Evolutionary conservation across 306 rosid species (phyloP).

Genomic region (Cicer judaicum): DNA sequence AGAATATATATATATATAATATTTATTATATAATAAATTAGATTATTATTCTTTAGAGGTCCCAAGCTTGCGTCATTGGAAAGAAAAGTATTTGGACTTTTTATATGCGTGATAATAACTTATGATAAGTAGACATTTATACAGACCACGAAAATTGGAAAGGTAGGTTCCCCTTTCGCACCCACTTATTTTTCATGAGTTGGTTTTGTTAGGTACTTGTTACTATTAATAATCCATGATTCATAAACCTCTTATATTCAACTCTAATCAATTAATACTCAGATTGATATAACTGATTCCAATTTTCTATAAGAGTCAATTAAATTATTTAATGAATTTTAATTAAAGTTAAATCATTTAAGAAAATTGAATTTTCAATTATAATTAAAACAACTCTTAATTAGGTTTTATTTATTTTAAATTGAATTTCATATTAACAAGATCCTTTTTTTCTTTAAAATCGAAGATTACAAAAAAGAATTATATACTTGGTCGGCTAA

Average conservation of each 20-base stretch:
- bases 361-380: too few relatives aligned
- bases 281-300: too few relatives aligned
- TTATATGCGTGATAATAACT: neutral
- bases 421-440: too few relatives aligned
- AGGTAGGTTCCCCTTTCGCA: slow-evolving; percentile 35
- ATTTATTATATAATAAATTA: neutral
- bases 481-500: too few relatives aligned
- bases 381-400: too few relatives aligned
- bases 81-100: slow-evolving; percentile 9
- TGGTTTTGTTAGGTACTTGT: slow-evolving; percentile 35
- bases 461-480: too few relatives aligned
- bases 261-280: neutral
- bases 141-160: slow-evolving; percentile 30
- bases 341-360: too few relatives aligned
- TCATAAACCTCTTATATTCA: neutral
- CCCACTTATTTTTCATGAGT: neutral
- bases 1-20: slow-evolving; percentile 14
- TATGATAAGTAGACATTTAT: slow-evolving; percentile 40
- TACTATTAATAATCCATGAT: slow-evolving; percentile 9
- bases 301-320: too few relatives aligned
- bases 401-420: too few relatives aligned
- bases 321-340: too few relatives aligned
- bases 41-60: neutral
- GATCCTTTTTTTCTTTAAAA: too few relatives aligned
- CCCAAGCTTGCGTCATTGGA: neutral